Percentiles rank a stretch among this genome's conserved stretches.
Conservation (phyloP, 2,329 filamentous ascomycete genomes). For the Xylariales sp. region DNA sequence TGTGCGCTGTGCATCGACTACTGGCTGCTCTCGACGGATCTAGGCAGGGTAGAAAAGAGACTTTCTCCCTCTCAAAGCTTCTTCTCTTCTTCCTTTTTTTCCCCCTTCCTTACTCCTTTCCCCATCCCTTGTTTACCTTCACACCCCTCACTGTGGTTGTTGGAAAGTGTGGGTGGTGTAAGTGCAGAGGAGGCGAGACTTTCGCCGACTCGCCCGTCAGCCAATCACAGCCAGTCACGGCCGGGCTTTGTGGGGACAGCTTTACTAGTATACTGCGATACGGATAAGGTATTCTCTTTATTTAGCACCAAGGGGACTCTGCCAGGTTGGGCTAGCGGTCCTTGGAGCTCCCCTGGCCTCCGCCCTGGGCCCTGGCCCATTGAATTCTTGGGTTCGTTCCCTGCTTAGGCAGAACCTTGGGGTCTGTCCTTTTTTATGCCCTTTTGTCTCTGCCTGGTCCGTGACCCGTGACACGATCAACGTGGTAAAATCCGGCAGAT, state of each 20-base stretch:
- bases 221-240: slow-evolving; percentile 1
- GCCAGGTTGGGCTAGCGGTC: slow-evolving; percentile 34
- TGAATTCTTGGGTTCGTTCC: slow-evolving; percentile 6
- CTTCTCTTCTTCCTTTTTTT: background rate
- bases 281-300: background rate
- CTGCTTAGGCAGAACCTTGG: no score
- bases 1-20: slow-evolving; percentile 32
- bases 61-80: background rate
- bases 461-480: slow-evolving; percentile 21
- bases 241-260: slow-evolving; percentile 20
- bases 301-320: slow-evolving; percentile 14
- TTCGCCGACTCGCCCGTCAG: slow-evolving; percentile 21
- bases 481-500: slow-evolving; percentile 36
- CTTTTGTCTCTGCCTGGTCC: slow-evolving; percentile 17
- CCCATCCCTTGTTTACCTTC: slow-evolving; percentile 13
- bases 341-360: slow-evolving; percentile 8
- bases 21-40: slow-evolving; percentile 24
- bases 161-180: slow-evolving; percentile 30
- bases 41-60: slow-evolving; percentile 30
- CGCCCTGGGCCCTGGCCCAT: slow-evolving; percentile 12
- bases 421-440: slow-evolving; percentile 6
- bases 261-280: slow-evolving; percentile 18
- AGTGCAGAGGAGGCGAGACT: slow-evolving; percentile 26
- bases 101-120: slow-evolving; percentile 2
- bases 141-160: slow-evolving; percentile 13